Percentiles rank a stretch among this genome's conserved stretches.
phyloP scores from a whole-genome alignment of 2,329 filamentous ascomycete species.

The Neospermospora avenae region DNA sequence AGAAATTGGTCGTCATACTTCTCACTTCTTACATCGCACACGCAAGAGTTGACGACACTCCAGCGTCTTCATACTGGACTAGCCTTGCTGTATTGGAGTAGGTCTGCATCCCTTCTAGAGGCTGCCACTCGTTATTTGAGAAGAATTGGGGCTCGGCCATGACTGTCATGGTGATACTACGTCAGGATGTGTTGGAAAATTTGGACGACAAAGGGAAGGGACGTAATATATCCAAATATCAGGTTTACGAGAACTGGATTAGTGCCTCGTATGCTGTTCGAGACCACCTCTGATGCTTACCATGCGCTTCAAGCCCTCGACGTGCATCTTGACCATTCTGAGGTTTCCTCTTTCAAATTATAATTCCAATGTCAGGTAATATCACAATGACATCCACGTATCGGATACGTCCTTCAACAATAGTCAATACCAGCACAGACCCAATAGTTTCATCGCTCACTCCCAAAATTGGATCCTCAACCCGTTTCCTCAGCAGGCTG shows the following conservation, averaged over 20 bases:
- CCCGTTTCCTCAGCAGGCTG: constrained; percentile 4
- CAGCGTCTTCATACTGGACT: background rate
- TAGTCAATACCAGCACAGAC: constrained; percentile 3
- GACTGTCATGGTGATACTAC: constrained; percentile 11
- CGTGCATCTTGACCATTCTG: constrained; percentile 12
- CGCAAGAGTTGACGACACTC: background rate
- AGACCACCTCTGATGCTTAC: constrained; percentile 11
- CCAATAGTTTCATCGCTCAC: constrained; percentile 10
- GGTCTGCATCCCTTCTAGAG: background rate
- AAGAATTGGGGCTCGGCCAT: constrained; percentile 6
- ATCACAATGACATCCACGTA: background rate
- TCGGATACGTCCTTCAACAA: constrained; percentile 3
- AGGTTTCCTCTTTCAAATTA: constrained; percentile 13
- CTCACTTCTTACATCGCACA: background rate
- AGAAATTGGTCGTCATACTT: background rate
- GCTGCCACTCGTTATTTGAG: background rate
- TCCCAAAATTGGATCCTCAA: constrained; percentile 5
- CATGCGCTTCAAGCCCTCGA: constrained; percentile 10
- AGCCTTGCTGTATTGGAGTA: background rate
- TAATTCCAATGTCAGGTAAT: background rate
- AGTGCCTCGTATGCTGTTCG: constrained; percentile 4
- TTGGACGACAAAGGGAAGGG: background rate
- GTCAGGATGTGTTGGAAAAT: background rate
- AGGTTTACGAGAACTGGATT: constrained; percentile 11
- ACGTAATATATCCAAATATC: constrained; percentile 8